Percentiles rank a stretch among this genome's conserved stretches.
These are phyloP conservation scores for Raphanus hybrid DNA, from an alignment of 441 rosid species.

Conservation along the genomic window DNA sequence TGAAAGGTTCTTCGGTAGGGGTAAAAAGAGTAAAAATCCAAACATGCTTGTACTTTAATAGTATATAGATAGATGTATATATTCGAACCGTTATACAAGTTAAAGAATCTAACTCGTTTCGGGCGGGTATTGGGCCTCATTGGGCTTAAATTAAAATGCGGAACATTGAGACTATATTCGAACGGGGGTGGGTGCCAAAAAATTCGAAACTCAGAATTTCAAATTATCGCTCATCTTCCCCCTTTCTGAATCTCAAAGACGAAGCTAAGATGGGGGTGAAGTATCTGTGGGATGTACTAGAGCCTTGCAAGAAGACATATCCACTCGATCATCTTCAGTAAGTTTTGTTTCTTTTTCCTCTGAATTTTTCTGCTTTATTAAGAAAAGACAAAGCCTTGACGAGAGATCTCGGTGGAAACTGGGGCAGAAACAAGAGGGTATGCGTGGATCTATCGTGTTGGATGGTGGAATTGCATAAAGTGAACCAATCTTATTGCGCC, in stretches of 20 bases:
- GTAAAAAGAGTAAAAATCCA: too few species aligned
- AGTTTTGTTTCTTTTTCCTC: constrained; percentile 26
- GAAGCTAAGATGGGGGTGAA: constrained; percentile 77
- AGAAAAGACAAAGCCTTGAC: background rate
- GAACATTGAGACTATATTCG: too few species aligned
- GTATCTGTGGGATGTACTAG: constrained; percentile 81
- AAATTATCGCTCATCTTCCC: background rate
- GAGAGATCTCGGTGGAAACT: background rate
- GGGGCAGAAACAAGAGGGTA: constrained; percentile 72
- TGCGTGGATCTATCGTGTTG: constrained; percentile 95
- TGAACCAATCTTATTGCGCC: constrained; percentile 62
- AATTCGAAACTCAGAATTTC: background rate
- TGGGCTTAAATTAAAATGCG: too few species aligned
- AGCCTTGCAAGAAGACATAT: constrained; percentile 83
- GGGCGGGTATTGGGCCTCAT: too few species aligned
- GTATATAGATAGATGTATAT: too few species aligned
- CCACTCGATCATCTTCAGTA: constrained; percentile 84
- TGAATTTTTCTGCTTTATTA: background rate
- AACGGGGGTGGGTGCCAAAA: too few species aligned
- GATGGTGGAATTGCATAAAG: constrained; percentile 83
- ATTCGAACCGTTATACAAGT: too few species aligned
- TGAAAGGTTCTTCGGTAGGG: too few species aligned
- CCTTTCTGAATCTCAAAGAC: constrained; percentile 14
- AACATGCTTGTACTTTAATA: too few species aligned
- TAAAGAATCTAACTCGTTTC: too few species aligned